Evolutionary conservation across 345 rosid species (phyloP), one percentile per base, ranked within the genome.

Genomic region (Populus tremula): DNA sequence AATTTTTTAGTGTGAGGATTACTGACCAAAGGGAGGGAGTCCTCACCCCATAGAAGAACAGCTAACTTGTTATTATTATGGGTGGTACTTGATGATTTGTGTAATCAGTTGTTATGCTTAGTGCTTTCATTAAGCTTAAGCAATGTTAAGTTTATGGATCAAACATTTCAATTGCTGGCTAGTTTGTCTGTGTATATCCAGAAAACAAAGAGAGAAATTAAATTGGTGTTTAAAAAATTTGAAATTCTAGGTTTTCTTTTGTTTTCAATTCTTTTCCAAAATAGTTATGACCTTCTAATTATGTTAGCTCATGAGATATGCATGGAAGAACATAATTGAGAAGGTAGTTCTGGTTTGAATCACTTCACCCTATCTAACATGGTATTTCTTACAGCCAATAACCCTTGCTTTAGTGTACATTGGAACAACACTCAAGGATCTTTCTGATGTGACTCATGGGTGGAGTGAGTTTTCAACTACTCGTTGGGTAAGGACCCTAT

Each of bases 401-500:
- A 96, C 99, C 18, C 87, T 96, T 76, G 97, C 88, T 10, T 82
- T 96, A 74, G 99, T 96, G 39, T 96, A 96, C 71, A 86, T 84
- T 71, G 99, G 99, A 84, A 96, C 99, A 67, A 96, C 99, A 66
- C 90, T 96, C 39, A 96, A 96, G 86, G 98, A 96, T 89, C 89
- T 96, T 80, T 96, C 99, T 80, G 99, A 96, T 78, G 99, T 96
- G 82, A 96, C 98, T 13, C 97, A 93, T 88, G 95, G 95, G 29
- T 96, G 99, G 99, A 89, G 90, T 50, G 95, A 89, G 56, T 87
- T 96, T 84, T 96, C 99, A 49, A 79, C 86, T 54, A 76, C 94
- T 69, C 97, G 94, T 70, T 96, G 96, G 99, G 99, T 93, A 86
- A 89, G 86, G 75, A 18, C 21, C 54, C 33, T 63, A 6, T 53